Conservation (phyloP, 176 grass and related monocot species). For the Avena insularis region DNA sequence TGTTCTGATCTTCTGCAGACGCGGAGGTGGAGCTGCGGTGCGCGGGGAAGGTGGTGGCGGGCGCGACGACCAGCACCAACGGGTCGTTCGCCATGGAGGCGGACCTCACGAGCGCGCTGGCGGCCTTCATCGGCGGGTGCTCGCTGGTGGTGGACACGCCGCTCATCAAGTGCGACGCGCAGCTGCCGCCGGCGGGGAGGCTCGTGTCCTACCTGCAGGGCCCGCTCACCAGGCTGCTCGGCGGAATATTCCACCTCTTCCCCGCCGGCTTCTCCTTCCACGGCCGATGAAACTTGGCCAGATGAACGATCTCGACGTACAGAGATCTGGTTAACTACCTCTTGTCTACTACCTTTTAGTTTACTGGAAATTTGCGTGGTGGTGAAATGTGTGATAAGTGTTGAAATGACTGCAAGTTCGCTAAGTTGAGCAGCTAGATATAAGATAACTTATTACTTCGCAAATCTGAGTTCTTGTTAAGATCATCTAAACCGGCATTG, state of each 20-base stretch:
- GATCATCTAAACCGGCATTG: not conserved
- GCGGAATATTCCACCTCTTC: conserved; percentile 52
- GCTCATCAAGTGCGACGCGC: conserved; percentile 60
- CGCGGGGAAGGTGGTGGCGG: conserved; percentile 47
- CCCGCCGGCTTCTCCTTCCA: conserved; percentile 58
- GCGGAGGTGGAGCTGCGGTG: conserved; percentile 66
- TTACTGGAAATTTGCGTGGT: not conserved
- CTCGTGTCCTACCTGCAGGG: conserved; percentile 63
- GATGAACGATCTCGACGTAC: not conserved
- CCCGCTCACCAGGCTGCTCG: conserved; percentile 49
- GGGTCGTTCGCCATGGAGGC: conserved; percentile 53
- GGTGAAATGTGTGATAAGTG: not conserved
- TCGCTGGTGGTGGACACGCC: conserved; percentile 67
- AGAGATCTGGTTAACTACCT: not conserved
- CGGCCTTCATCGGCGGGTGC: conserved; percentile 56
- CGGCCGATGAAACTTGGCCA: not conserved
- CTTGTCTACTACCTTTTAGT: not conserved
- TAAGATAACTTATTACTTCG: not conserved
- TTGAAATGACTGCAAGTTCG: not conserved
- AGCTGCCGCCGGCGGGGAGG: conserved; percentile 41
- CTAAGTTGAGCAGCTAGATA: not conserved
- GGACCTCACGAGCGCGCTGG: conserved; percentile 48
- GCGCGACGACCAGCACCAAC: conserved; percentile 61
- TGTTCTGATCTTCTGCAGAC: not conserved
- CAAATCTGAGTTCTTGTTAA: not conserved